These are phyloP conservation scores for Tylopilus felleus DNA, from an alignment of 768 basidiomycete genomes.

Conservation along the genomic window DNA sequence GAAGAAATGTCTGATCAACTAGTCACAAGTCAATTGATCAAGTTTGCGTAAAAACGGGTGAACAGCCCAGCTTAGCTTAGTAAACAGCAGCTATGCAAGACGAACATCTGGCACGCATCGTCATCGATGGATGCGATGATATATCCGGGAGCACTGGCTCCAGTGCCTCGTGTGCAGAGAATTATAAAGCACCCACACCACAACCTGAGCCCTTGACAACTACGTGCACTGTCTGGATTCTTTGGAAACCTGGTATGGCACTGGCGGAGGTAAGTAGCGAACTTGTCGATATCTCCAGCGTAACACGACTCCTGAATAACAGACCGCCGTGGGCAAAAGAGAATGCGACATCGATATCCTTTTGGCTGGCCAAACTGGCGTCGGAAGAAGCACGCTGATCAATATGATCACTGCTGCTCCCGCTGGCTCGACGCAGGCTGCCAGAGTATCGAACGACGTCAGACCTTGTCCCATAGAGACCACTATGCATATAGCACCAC, in stretches of 20 bases:
- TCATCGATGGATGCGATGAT: constrained; percentile 2
- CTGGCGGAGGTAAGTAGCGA: constrained; percentile 5
- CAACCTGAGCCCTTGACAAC: background rate
- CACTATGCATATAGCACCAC: constrained; percentile 6
- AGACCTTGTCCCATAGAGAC: constrained; percentile 25
- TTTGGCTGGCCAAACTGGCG: constrained; percentile 27
- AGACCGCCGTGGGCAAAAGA: background rate
- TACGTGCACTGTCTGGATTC: background rate
- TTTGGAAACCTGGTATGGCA: background rate
- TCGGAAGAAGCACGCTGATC: constrained; percentile 27
- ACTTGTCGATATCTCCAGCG: background rate
- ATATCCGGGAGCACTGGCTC: constrained; percentile 19
- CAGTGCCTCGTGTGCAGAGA: constrained; percentile 21
- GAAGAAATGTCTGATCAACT: too few species aligned
- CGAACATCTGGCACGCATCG: background rate
- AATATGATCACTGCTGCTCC: constrained; percentile 25
- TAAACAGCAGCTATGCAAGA: too few species aligned
- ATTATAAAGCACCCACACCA: constrained; percentile 4
- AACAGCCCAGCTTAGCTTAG: too few species aligned
- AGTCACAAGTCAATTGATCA: too few species aligned
- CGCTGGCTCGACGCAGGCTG: constrained; percentile 8
- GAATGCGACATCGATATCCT: constrained; percentile 12
- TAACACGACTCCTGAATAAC: background rate
- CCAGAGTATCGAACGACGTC: constrained; percentile 25
- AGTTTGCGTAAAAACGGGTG: too few species aligned